Base-by-base conservation (phyloP, 2,329 filamentous ascomycete genomes). In the Xylaria multiplex region DNA sequence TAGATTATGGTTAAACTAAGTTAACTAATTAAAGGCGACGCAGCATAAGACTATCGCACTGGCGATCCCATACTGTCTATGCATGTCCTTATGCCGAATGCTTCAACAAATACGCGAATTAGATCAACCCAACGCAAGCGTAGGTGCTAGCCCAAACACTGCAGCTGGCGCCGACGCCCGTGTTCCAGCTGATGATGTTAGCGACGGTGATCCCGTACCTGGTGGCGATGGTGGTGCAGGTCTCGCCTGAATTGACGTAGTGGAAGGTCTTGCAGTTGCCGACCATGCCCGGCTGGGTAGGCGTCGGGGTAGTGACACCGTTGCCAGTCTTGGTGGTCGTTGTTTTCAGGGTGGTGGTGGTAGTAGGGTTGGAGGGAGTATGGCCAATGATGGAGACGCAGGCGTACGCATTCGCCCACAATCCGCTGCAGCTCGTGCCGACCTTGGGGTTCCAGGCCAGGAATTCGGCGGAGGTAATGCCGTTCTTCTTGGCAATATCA, bases 401-500 rank as follows among this genome's bases (percentile, higher is more conserved):
- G 11, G 40, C 48, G n/a, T 61, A 61, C 13, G 48, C 48, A 24
- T 61, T 46, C 14, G 58, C 37, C 58, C 58, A 61, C 6, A 61
- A 13, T 14, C 58, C 58, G 19, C 14, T 16, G 48, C 58, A 61
- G 27, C 5, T 55, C 3, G 24, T 62, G 6, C 55, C 43, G 8
- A 37, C 30, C 7, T 19, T 16, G 3, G 70, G 68, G 53, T 73
- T 69, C 68, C 67, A 70, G 19, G 53, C 62, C 19, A 60, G 59
- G 63, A 72, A 71, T 35, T 71, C 32, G n/a, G 37, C 56, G 2
- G 58, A 16, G 19, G 69, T 59, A 46, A 72, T 70, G 9, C 68
- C 71, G 35, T 64, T 49, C 8, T 57, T 59, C 48, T 49, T 40
- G 35, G 66, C 70, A n/a, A 72, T 64, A 35, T 37, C 60, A 24